Evolutionary conservation across 805 yeast genomes (phyloP).

Genomic region (Saitoella complicata): DNA sequence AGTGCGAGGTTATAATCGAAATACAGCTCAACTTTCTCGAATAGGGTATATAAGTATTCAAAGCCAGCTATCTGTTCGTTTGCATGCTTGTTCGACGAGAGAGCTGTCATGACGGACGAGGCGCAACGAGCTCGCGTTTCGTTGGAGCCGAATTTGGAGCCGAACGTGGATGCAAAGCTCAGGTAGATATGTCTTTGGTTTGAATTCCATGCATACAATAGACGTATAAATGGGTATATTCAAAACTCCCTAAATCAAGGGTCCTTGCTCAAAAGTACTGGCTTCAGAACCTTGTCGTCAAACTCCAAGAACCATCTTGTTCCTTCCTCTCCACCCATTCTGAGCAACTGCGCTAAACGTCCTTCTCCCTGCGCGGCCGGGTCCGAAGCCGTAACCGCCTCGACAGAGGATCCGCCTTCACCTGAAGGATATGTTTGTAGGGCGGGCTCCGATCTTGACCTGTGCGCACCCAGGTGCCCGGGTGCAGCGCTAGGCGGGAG

Average conservation of each 20-base stretch:
- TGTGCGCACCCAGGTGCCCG: neutral
- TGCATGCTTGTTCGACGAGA: too few relatives aligned
- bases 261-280: conserved; percentile 7
- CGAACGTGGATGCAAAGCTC: too few relatives aligned
- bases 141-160: too few relatives aligned
- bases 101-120: too few relatives aligned
- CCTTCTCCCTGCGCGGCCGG: conserved; percentile 4
- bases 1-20: too few relatives aligned
- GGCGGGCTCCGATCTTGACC: conserved; percentile 7
- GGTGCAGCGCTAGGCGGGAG: conserved; percentile 14
- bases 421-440: conserved; percentile 1
- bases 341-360: conserved; percentile 7
- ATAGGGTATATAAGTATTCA: too few relatives aligned
- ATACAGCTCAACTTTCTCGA: too few relatives aligned
- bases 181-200: too few relatives aligned
- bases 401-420: conserved; percentile 2
- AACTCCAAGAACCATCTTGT: conserved; percentile 85
- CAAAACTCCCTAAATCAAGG: neutral
- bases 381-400: conserved; percentile 3
- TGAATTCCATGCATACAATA: neutral
- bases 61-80: too few relatives aligned
- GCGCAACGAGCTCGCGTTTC: too few relatives aligned
- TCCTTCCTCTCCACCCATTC: conserved; percentile 42
- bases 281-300: conserved; percentile 47
- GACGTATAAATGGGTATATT: neutral